phyloP scores from a whole-genome alignment of 345 rosid genomes.

The Ceriops tagal region DNA sequence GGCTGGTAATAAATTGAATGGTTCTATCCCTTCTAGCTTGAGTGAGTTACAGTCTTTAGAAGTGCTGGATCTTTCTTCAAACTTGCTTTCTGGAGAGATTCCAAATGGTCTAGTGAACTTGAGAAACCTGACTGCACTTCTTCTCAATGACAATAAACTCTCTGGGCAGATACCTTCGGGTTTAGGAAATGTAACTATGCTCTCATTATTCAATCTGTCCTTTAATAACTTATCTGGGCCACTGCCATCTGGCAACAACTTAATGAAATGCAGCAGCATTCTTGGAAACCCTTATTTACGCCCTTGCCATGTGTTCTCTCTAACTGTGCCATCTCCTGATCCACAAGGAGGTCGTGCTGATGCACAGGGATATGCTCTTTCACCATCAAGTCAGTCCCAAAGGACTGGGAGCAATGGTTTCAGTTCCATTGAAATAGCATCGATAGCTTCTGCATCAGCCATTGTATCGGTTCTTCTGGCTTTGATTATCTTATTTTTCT shows the following conservation, averaged over 20 bases:
- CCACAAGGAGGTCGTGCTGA: constrained; percentile 13
- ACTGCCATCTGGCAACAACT: constrained; percentile 38
- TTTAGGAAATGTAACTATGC: constrained; percentile 41
- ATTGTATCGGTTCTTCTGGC: constrained; percentile 53
- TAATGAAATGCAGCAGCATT: constrained; percentile 43
- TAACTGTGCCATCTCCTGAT: constrained; percentile 39
- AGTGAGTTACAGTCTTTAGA: constrained; percentile 39
- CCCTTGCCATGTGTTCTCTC: constrained; percentile 41
- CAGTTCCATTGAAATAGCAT: constrained; percentile 57
- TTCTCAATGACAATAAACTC: constrained; percentile 54
- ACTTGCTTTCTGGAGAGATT: constrained; percentile 53
- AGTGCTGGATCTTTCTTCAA: constrained; percentile 56
- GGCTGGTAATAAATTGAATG: constrained; percentile 49
- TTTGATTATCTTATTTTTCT: constrained; percentile 43
- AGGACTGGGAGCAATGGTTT: constrained; percentile 21
- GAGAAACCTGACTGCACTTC: constrained; percentile 46
- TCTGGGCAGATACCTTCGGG: constrained; percentile 58
- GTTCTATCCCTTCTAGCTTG: constrained; percentile 49
- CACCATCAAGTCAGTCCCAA: constrained; percentile 23
- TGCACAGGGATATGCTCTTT: constrained; percentile 14
- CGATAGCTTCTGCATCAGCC: constrained; percentile 54
- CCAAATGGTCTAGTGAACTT: constrained; percentile 42
- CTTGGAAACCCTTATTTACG: constrained; percentile 52
- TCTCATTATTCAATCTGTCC: constrained; percentile 53
- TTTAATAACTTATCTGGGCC: constrained; percentile 62